Percentiles rank a stretch among this genome's conserved stretches.
These are phyloP conservation scores for Fusarium keratoplasticum DNA, from an alignment of 2,329 filamentous ascomycete species.

Conservation along the genomic window DNA sequence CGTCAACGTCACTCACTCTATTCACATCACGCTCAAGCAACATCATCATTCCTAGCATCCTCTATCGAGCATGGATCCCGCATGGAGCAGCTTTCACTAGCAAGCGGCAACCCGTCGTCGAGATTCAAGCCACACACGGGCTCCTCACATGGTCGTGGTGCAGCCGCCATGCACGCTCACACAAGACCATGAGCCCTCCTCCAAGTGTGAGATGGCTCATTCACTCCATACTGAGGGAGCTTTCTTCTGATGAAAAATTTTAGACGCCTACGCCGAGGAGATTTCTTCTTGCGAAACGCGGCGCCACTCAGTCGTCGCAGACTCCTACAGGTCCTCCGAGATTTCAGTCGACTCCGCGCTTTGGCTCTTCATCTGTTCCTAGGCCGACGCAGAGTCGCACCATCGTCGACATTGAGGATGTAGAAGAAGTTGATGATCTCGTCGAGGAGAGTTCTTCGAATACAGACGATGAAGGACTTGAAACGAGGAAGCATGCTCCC, in stretches of 20 bases:
- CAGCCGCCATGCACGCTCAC: conserved; percentile 30
- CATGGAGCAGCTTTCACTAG: not conserved
- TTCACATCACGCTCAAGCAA: not conserved
- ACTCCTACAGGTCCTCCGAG: conserved; percentile 46
- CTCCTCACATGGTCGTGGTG: conserved; percentile 3
- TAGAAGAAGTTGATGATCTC: conserved; percentile 45
- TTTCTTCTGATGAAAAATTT: not conserved
- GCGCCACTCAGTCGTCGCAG: conserved; percentile 48
- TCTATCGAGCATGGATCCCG: not conserved
- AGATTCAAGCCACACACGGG: not conserved
- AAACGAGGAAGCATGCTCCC: conserved; percentile 15
- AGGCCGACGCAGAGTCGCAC: conserved; percentile 44
- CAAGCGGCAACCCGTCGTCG: not conserved
- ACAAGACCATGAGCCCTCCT: conserved; percentile 43
- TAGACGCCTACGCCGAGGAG: conserved; percentile 55
- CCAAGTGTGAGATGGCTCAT: conserved; percentile 36
- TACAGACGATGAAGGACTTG: conserved; percentile 2
- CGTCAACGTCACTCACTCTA: conserved; percentile 18
- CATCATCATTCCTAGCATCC: not conserved
- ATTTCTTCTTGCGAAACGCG: conserved; percentile 52
- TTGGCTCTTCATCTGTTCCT: conserved; percentile 49
- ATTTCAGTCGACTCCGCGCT: conserved; percentile 55
- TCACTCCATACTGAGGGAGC: no score
- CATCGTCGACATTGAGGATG: conserved; percentile 48
- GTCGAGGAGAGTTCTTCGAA: conserved; percentile 16